These are phyloP conservation scores for Emergomyces orientalis DNA, from an alignment of 2,329 filamentous ascomycete genomes.

Conservation along the genomic window DNA sequence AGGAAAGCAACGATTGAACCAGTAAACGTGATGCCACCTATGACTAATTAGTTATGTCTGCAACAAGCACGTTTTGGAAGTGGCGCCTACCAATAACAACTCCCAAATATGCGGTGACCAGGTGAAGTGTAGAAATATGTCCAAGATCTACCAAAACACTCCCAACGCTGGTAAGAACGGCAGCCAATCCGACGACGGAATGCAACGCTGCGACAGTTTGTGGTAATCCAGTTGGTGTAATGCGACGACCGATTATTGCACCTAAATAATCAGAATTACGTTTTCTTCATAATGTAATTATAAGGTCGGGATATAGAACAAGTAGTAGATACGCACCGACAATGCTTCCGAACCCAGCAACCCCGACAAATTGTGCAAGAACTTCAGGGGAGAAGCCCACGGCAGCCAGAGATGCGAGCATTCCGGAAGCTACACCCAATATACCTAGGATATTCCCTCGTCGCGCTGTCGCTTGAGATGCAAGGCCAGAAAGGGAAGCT, in stretches of 20 bases:
- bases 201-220: constrained; percentile 85
- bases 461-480: constrained; percentile 72
- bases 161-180: constrained; percentile 78
- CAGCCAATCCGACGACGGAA: constrained; percentile 80
- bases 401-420: constrained; percentile 71
- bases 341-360: constrained; percentile 63
- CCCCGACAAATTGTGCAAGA: constrained; percentile 65
- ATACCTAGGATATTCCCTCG: constrained; percentile 82
- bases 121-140: constrained; percentile 65
- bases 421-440: constrained; percentile 71
- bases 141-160: constrained; percentile 68
- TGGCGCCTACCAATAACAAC: constrained; percentile 59
- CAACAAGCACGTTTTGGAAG: neutral
- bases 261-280: constrained; percentile 33
- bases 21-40: constrained; percentile 75
- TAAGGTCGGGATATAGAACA: neutral
- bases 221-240: constrained; percentile 78
- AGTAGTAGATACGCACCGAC: constrained; percentile 36
- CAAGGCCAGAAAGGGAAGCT: constrained; percentile 65
- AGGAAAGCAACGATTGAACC: constrained; percentile 83
- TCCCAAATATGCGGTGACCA: constrained; percentile 77
- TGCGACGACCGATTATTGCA: constrained; percentile 70
- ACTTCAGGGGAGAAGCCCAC: constrained; percentile 73
- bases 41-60: constrained; percentile 9
- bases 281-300: constrained; percentile 11